Conservation (phyloP, 352 stramenopile genomes). For the Thalassiosira hispida region DNA sequence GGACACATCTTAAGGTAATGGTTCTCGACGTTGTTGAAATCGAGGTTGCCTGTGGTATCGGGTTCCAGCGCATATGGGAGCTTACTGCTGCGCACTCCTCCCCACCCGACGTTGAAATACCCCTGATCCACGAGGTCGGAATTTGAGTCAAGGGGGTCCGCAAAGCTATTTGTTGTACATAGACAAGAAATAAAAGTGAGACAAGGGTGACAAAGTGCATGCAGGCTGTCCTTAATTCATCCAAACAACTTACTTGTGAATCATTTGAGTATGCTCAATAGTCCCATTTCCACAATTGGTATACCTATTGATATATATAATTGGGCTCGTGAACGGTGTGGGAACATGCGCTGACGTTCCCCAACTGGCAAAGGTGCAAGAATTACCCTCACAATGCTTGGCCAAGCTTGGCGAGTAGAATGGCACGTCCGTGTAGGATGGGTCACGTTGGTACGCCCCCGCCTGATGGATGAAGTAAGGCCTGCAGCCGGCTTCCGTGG, state of each 20-base stretch:
- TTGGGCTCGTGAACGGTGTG: slow-evolving; percentile 18
- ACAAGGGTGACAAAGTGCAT: too few species aligned
- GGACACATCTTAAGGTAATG: slow-evolving; percentile 12
- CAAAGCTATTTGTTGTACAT: slow-evolving; percentile 6
- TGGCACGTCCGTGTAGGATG: neutral
- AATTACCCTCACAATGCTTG: slow-evolving; percentile 12
- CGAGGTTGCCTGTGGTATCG: neutral
- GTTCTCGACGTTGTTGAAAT: neutral
- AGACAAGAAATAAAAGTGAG: neutral
- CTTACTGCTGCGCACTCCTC: slow-evolving; percentile 3
- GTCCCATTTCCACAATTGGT: slow-evolving; percentile 45
- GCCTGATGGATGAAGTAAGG: slow-evolving; percentile 55
- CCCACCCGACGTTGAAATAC: slow-evolving; percentile 31
- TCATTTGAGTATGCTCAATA: slow-evolving; percentile 41
- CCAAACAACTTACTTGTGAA: slow-evolving; percentile 11
- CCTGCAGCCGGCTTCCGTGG: neutral
- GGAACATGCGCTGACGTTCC: slow-evolving; percentile 36
- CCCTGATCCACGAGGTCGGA: neutral
- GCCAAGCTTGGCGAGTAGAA: slow-evolving; percentile 36
- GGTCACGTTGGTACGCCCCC: neutral
- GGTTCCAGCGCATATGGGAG: slow-evolving; percentile 12
- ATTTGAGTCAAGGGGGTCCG: neutral
- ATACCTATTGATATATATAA: slow-evolving; percentile 52
- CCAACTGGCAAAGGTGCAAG: slow-evolving; percentile 44
- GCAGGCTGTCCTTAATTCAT: too few species aligned